Evolutionary conservation across 192 early-diverging fungal species (phyloP).

Genomic region (Diversispora eburnea): DNA sequence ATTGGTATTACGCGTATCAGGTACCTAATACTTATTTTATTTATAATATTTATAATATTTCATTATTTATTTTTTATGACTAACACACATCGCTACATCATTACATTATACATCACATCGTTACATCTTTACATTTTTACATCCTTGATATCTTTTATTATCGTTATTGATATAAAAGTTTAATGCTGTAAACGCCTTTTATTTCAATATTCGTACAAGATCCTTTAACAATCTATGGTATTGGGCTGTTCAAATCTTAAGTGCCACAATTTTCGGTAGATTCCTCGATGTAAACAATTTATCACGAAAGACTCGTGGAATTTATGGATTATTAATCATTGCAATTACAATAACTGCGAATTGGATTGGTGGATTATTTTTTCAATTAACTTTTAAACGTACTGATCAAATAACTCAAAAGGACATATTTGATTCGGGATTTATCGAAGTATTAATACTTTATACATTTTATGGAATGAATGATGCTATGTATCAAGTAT

Average conservation of each 20-base stretch:
- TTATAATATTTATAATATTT: background rate
- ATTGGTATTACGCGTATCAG: constrained; percentile 81
- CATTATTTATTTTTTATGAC: no score
- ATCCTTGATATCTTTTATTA: no score
- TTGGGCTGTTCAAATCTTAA: constrained; percentile 74
- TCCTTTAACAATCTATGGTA: constrained; percentile 72
- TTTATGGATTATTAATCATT: constrained; percentile 51
- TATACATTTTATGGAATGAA: constrained; percentile 74
- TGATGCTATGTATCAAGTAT: constrained; percentile 79
- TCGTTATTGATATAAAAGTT: background rate
- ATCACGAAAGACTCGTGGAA: constrained; percentile 59
- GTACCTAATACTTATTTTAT: background rate
- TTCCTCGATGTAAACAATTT: constrained; percentile 61
- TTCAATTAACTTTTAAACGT: constrained; percentile 55
- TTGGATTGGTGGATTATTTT: constrained; percentile 62
- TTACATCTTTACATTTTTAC: background rate
- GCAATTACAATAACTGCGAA: constrained; percentile 51
- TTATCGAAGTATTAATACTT: constrained; percentile 59
- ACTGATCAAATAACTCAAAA: constrained; percentile 43
- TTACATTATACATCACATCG: no score
- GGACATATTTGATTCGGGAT: constrained; percentile 30
- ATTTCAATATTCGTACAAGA: constrained; percentile 68
- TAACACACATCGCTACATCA: background rate
- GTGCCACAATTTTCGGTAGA: constrained; percentile 57
- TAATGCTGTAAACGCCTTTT: constrained; percentile 54